Base-by-base conservation (phyloP, 352 stramenopile genomes). In the Phytophthora constricta region DNA sequence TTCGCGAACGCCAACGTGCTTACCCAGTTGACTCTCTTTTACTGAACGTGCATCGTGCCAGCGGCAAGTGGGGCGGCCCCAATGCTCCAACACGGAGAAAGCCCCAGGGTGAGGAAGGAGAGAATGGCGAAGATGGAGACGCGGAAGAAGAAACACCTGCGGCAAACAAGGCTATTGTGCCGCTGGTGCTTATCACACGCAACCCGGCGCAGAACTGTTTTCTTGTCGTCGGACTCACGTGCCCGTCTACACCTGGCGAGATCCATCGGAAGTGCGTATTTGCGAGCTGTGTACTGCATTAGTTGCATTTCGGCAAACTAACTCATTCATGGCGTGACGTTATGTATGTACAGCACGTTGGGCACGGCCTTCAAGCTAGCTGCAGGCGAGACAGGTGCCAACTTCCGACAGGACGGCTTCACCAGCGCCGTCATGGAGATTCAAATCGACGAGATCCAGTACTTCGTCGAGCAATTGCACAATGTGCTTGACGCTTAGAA, bases 351-450 rank as follows among this genome's bases (percentile, higher is more conserved):
- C 57, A 95, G 87, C 56, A 95, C 84, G 28, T 91, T 99, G 50
- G 96, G 95, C 25, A 96, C 96, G 33, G 89, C 95, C 34, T 99
- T 99, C 80, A 89, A 96, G 61, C 69, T 98, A 31, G 94, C 95
- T 11, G 96, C 96, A 19, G 89, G 92, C 10, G 93, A 98, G 46
- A 98, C 97, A 34, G 90, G 93, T 42, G 93, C 91, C 16, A 93
- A 90, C 51, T 98, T 98, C 74, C 77, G 83, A 45, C 96, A 99
- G 71, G 95, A 99, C 70, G 95, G 95, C 56, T 99, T 99, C 72
- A 95, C 98, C 58, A 97, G 89, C 52, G 95, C 97, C 37, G 95
- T 98, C 4, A 96, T 99, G 60, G 95, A 99, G 81, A 97, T 99
- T 48, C 84, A 92, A 58, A 96, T 89, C 50, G 86, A 96, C 48